Base-by-base conservation (phyloP, 108 stramenopile genomes). In the Cyclotella sp. region DNA sequence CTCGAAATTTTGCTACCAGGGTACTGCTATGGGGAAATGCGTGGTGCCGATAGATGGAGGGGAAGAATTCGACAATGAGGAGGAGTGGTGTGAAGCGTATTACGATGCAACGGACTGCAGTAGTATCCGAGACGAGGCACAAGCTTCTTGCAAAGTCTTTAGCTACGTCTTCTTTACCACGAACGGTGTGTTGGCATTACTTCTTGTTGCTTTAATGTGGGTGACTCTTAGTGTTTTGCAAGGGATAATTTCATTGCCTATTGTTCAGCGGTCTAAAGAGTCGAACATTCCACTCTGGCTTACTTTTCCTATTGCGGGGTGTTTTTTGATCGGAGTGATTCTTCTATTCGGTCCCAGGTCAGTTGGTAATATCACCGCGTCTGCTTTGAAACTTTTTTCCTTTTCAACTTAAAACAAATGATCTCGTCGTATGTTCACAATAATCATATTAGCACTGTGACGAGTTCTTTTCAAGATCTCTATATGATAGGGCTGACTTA, bases 211-310 rank as follows among this genome's bases (percentile, higher is more conserved):
- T 26, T 74, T 86, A 63, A 63, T 90, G 41, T 70, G 85, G 51
- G 82, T 92, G 8, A 83, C 86, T n/a, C 67, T 95, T 0, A 78
- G 82, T 39, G 49, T 88, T 9, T 72, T 95, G 21, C 89, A 95
- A 72, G 79, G 82, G 21, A 91, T 95, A 29, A 91, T 95, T 53
- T 80, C 91, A 16, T 76, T 83, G 60, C 94, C 94, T 0, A 90
- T 95, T 51, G 90, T 95, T 26, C 94, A 92, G 73, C 78, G 90
- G 27, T 95, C 94, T 0, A 83, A 91, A 82, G 88, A 95, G 72
- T 72, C 88, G n/a, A 95, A 95, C 69, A 85, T 95, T 52, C 91
- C 91, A 28, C 81, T 85, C 8, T 95, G 91, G 91, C 69, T 95
- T 22, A 83, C 84, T 0, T 78, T 95, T 29, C 94, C 94, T 41